These are phyloP conservation scores for Cercospora berteroae DNA, from an alignment of 2,329 filamentous ascomycete species.

Conservation along the genomic window DNA sequence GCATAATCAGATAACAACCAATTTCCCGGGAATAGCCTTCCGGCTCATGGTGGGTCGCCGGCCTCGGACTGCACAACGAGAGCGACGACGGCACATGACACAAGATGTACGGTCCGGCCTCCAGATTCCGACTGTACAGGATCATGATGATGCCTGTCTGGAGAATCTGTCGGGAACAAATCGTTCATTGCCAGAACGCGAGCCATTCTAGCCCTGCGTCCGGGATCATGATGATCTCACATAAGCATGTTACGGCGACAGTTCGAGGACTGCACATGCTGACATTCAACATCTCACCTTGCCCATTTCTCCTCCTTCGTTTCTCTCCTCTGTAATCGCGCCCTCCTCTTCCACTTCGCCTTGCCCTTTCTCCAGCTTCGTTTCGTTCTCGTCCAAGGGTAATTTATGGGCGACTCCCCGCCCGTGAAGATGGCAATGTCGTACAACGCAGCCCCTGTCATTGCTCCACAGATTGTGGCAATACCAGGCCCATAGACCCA, in stretches of 20 bases:
- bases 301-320: not conserved
- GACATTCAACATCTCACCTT: not conserved
- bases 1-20: constrained; percentile 2
- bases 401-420: constrained; percentile 54
- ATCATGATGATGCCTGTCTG: not conserved
- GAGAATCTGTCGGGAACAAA: not conserved
- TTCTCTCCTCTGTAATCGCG: constrained; percentile 16
- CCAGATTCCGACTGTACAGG: not conserved
- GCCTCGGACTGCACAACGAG: not conserved
- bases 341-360: constrained; percentile 30
- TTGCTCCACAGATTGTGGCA: constrained; percentile 43
- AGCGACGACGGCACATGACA: not conserved
- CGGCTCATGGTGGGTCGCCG: not conserved
- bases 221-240: not conserved
- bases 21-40: not conserved
- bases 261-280: not conserved
- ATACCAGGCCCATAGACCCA: constrained; percentile 50
- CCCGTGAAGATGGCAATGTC: constrained; percentile 51
- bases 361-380: constrained; percentile 29
- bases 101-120: not conserved
- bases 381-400: constrained; percentile 39
- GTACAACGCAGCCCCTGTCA: constrained; percentile 49
- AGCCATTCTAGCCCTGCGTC: not conserved
- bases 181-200: not conserved
- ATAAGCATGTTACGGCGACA: not conserved